Evolutionary conservation across 306 rosid species (phyloP), one percentile per base, ranked within the genome.

Genomic region (Glycine tomentella): DNA sequence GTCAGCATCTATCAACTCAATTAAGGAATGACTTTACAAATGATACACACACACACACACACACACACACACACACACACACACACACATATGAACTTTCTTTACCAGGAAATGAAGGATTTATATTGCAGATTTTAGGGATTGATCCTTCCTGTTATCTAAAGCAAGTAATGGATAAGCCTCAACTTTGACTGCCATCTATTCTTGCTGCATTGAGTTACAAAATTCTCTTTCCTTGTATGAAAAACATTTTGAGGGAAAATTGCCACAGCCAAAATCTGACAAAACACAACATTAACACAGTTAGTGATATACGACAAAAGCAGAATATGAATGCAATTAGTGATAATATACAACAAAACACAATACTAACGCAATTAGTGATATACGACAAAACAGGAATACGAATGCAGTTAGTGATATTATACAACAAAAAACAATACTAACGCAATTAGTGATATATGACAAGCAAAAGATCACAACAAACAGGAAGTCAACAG

Each of bases 101-200:
- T 34, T 84, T 84, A 87, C 86, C 86, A 57, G 79, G 51, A 70
- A 72, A 58, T 6, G 81, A 72, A 74, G 61, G 76, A 46, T 12
- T 57, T 75, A 80, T 66, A 44, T 52, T 44, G 82, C 80, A 81
- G 81, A 78, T 55, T 66, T 72, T 65, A 76, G 56, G 66, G 65
- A 74, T 16, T 69, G 66, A 68, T 80, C 79, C 71, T 67, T 80
- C 81, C 61, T 76, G 79, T 51, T 44, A 76, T 17, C 57, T 13
- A 83, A 72, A 51, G 66, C 70, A 76, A 50, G 81, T 59, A 77
- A 87, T 5, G 72, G 72, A 78, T 49, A 78, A 69, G 50, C 82
- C 71, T 78, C 82, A 64, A 75, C 55, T 33, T 78, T 75, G 66
- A 81, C 72, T 57, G 69, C 84, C 88, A 87, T 81, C 77, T 78